Evolutionary conservation across 495 filamentous ascomycete species (phyloP).

Genomic region (Penicillium samsonianum): DNA sequence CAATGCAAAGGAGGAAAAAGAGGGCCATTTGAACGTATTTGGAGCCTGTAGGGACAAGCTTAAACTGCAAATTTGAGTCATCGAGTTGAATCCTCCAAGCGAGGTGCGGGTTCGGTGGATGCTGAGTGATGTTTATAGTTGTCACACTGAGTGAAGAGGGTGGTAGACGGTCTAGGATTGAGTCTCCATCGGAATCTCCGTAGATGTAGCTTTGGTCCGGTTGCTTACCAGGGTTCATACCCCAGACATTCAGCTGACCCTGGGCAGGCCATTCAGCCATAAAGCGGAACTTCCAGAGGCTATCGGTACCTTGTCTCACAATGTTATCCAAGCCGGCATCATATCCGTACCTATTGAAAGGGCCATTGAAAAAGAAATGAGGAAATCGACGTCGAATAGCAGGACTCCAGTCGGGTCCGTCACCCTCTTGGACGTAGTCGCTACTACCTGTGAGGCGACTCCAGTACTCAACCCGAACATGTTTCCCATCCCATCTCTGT

Average conservation of each 20-base stretch:
- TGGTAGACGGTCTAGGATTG: slow-evolving; percentile 63
- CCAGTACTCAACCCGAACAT: slow-evolving; percentile 70
- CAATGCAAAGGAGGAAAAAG: slow-evolving; percentile 56
- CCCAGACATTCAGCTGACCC: slow-evolving; percentile 69
- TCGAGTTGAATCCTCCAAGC: slow-evolving; percentile 58
- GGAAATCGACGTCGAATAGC: slow-evolving; percentile 54
- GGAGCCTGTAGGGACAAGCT: slow-evolving; percentile 56
- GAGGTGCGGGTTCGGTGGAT: slow-evolving; percentile 56
- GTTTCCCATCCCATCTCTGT: slow-evolving; percentile 66
- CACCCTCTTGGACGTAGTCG: slow-evolving; percentile 63
- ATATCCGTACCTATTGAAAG: slow-evolving; percentile 69
- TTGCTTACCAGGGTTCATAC: slow-evolving; percentile 64
- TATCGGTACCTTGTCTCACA: slow-evolving; percentile 54
- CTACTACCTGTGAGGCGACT: slow-evolving; percentile 64
- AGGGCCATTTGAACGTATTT: slow-evolving; percentile 58
- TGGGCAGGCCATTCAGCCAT: slow-evolving; percentile 66
- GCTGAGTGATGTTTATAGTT: slow-evolving; percentile 61
- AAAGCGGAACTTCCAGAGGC: slow-evolving; percentile 61
- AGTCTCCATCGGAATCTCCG: slow-evolving; percentile 63
- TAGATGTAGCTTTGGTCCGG: slow-evolving; percentile 60
- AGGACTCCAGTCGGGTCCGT: slow-evolving; percentile 43
- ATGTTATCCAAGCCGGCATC: slow-evolving; percentile 61
- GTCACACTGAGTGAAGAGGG: slow-evolving; percentile 58
- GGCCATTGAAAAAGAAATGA: slow-evolving; percentile 65
- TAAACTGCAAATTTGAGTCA: slow-evolving; percentile 55